phyloP scores from a whole-genome alignment of 768 basidiomycete species.

The Lactarius hengduanensis region DNA sequence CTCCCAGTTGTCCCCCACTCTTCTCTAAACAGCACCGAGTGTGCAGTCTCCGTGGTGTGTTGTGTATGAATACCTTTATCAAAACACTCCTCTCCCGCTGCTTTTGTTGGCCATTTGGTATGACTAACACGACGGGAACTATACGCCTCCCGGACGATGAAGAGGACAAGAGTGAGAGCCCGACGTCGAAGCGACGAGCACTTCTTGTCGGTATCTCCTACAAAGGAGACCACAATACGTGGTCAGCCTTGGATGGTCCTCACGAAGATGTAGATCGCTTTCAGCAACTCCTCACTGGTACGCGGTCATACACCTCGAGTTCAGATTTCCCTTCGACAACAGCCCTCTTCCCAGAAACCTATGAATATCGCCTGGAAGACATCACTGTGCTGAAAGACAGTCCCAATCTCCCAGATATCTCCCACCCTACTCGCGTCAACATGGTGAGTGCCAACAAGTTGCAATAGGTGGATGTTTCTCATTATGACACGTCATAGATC shows the following conservation, averaged over 20 bases:
- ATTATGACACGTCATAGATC: constrained; percentile 20
- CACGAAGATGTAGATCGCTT: constrained; percentile 21
- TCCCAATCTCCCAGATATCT: background rate
- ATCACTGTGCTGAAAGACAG: constrained; percentile 26
- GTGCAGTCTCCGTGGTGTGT: background rate
- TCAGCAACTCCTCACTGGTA: constrained; percentile 13
- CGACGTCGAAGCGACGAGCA: constrained; percentile 11
- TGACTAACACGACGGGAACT: background rate
- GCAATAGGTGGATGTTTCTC: background rate
- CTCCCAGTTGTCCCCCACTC: background rate
- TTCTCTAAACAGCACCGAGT: background rate
- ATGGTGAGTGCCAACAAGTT: constrained; percentile 14
- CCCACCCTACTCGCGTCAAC: constrained; percentile 24
- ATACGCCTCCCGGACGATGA: background rate
- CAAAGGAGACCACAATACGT: background rate
- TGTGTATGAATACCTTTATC: constrained; percentile 1
- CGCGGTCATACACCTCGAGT: background rate
- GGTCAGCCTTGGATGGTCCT: background rate
- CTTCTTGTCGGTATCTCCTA: constrained; percentile 27
- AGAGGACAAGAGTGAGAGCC: background rate
- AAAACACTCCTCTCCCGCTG: background rate
- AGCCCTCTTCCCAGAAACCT: constrained; percentile 17
- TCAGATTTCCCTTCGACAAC: background rate
- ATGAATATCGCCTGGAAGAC: constrained; percentile 24
- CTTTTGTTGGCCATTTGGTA: background rate